These are phyloP conservation scores for Candida dajiaensis DNA, from an alignment of 805 yeast genomes.

Conservation along the genomic window DNA sequence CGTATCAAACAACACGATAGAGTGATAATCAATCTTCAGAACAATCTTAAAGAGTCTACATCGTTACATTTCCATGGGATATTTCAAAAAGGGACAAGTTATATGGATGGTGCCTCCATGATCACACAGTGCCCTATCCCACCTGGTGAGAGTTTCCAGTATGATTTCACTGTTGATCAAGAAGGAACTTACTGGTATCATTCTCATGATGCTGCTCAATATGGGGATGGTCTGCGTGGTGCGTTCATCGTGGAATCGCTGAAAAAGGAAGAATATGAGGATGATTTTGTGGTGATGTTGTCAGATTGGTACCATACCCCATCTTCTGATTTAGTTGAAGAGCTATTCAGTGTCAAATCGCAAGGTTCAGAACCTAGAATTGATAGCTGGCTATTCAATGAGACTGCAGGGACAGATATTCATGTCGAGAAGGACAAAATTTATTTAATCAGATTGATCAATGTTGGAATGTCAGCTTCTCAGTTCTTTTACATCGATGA, in stretches of 20 bases:
- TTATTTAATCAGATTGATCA: conserved; percentile 45
- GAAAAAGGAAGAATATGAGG: conserved; percentile 36
- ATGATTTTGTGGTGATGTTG: conserved; percentile 36
- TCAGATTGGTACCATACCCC: conserved; percentile 46
- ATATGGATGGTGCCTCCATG: conserved; percentile 90
- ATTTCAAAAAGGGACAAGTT: conserved; percentile 62
- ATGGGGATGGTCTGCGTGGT: conserved; percentile 91
- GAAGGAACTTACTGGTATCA: conserved; percentile 97
- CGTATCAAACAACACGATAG: conserved; percentile 76
- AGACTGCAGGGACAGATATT: conserved; percentile 38
- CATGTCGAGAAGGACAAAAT: conserved; percentile 38
- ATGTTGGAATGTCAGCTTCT: conserved; percentile 53
- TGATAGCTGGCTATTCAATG: conserved; percentile 40
- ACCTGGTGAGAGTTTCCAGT: conserved; percentile 66
- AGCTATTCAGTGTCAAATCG: conserved; percentile 32
- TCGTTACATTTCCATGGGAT: conserved; percentile 92
- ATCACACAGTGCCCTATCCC: conserved; percentile 89
- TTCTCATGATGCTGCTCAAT: conserved; percentile 85
- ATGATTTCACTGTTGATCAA: conserved; percentile 85
- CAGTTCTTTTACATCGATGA: conserved; percentile 49
- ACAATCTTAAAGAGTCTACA: conserved; percentile 64
- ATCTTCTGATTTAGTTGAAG: conserved; percentile 29
- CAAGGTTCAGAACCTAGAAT: conserved; percentile 48
- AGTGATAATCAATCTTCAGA: conserved; percentile 63
- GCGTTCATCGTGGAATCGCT: conserved; percentile 66